A percentile compares a stretch with the other conserved stretches of the same genome.
Conservation (phyloP, 2,329 filamentous ascomycete genomes). For the Ophiosphaerella herpotricha region DNA sequence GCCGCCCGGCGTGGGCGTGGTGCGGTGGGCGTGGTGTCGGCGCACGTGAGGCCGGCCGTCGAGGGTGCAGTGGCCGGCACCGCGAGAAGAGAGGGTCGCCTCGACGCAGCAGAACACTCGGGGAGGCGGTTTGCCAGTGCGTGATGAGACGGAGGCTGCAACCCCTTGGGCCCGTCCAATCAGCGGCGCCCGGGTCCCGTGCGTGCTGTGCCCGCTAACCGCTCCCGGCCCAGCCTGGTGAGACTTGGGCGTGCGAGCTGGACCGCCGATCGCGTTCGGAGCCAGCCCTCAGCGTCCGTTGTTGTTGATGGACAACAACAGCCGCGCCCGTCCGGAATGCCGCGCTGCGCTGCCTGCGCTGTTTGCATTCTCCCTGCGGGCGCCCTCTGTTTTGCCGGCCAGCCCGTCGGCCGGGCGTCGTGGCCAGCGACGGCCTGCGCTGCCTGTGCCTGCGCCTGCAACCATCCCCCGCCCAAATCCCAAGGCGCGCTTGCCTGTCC, state of each 20-base stretch:
- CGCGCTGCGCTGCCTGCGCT: too few relatives aligned
- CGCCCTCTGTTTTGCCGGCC: too few relatives aligned
- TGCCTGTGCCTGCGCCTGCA: constrained; percentile 3
- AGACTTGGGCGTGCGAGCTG: constrained; percentile 8
- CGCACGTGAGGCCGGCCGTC: too few relatives aligned
- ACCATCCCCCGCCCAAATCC: too few relatives aligned
- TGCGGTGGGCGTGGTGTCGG: background rate
- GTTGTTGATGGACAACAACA: too few relatives aligned
- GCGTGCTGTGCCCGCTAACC: background rate
- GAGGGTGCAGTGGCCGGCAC: constrained; percentile 9
- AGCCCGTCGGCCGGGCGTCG: too few relatives aligned
- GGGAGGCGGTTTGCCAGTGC: constrained; percentile 13
- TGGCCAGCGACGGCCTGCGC: too few relatives aligned
- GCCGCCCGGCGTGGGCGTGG: background rate
- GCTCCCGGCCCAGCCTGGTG: constrained; percentile 1
- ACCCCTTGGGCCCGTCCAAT: constrained; percentile 16
- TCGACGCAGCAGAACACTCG: constrained; percentile 18
- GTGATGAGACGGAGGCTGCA: constrained; percentile 26
- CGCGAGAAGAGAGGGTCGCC: constrained; percentile 14
- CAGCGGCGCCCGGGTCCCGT: constrained; percentile 1
- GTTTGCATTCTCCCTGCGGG: too few relatives aligned
- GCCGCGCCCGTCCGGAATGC: too few relatives aligned
- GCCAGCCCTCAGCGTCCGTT: too few relatives aligned
- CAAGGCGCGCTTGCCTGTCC: background rate
- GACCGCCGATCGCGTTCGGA: constrained; percentile 27